These are phyloP conservation scores for Collybiopsis confluens DNA, from an alignment of 768 basidiomycete genomes.

Conservation along the genomic window DNA sequence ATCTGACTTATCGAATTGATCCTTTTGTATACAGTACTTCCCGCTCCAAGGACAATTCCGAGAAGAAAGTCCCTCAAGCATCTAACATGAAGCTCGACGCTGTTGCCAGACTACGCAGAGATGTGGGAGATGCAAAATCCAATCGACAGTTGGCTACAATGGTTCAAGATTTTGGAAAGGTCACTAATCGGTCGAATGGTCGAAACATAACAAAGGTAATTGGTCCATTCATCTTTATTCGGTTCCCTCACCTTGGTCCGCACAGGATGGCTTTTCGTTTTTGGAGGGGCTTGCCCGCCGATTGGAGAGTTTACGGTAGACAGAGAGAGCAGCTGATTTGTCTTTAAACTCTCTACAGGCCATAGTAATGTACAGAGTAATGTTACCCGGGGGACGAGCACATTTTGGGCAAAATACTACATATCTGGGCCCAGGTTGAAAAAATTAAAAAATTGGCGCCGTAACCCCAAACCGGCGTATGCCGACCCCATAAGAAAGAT, in stretches of 20 bases:
- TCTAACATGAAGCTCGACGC: slow-evolving; percentile 55
- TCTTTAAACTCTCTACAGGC: not conserved
- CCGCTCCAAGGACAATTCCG: not conserved
- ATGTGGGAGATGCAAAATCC: slow-evolving; percentile 45
- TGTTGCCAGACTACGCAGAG: slow-evolving; percentile 51
- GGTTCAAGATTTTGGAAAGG: slow-evolving; percentile 66
- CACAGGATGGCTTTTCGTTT: slow-evolving; percentile 63
- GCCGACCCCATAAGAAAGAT: slow-evolving; percentile 1
- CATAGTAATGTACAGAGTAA: not conserved
- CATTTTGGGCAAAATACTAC: not conserved
- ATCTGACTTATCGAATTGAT: no score
- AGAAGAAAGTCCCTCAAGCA: not conserved
- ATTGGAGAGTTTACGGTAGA: slow-evolving; percentile 38
- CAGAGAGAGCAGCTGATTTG: slow-evolving; percentile 4
- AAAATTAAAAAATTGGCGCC: not conserved
- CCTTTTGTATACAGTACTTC: no score
- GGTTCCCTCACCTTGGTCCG: not conserved
- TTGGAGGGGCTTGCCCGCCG: slow-evolving; percentile 56
- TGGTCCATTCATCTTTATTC: not conserved
- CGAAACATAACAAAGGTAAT: slow-evolving; percentile 68
- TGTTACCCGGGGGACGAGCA: slow-evolving; percentile 7
- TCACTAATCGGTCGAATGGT: slow-evolving; percentile 64
- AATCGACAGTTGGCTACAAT: slow-evolving; percentile 59
- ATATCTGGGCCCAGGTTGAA: not conserved
- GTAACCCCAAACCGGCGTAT: slow-evolving; percentile 6